These are phyloP conservation scores for Tinospora cordifolia DNA, from an alignment of 164 flowering plant genomes.

Conservation along the genomic window DNA sequence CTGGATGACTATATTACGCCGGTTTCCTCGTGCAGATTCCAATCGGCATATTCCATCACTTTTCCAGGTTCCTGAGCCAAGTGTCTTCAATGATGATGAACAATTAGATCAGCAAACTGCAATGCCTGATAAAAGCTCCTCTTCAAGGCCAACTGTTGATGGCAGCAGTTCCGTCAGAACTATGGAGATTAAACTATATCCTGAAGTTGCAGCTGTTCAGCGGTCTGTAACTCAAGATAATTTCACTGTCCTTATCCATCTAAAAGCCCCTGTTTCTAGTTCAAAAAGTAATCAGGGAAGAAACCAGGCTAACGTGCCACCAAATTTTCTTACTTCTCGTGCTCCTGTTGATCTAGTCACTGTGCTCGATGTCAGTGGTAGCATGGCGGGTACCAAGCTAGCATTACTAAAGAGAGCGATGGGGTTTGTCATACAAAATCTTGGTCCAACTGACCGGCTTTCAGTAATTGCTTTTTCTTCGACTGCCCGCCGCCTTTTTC, in stretches of 20 bases:
- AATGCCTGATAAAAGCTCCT: slow-evolving; percentile 11
- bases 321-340: slow-evolving; percentile 39
- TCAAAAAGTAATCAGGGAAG: slow-evolving; percentile 16
- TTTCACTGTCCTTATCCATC: slow-evolving; percentile 59
- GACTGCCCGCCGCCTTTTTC: slow-evolving; percentile 76
- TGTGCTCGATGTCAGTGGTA: slow-evolving; percentile 95
- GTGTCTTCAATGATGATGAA: slow-evolving; percentile 68
- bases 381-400: slow-evolving; percentile 96
- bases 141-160: slow-evolving; percentile 12
- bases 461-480: slow-evolving; percentile 95
- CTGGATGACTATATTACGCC: slow-evolving; percentile 40
- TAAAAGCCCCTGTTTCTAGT: slow-evolving; percentile 62
- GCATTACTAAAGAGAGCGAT: slow-evolving; percentile 86
- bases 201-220: slow-evolving; percentile 68
- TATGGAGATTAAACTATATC: slow-evolving; percentile 51
- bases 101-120: slow-evolving; percentile 29
- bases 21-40: slow-evolving; percentile 32
- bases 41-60: slow-evolving; percentile 34
- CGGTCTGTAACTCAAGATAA: slow-evolving; percentile 36
- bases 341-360: slow-evolving; percentile 92
- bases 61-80: slow-evolving; percentile 53
- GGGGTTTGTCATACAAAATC: slow-evolving; percentile 88
- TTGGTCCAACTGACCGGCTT: slow-evolving; percentile 79
- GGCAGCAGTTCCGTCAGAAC: slow-evolving; percentile 15
- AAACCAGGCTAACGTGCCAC: slow-evolving; percentile 10